Percentiles rank a stretch among this genome's conserved stretches.
phyloP scores from a whole-genome alignment of 1,139 yeast species.

The Debaryomycetaceae sp. region DNA sequence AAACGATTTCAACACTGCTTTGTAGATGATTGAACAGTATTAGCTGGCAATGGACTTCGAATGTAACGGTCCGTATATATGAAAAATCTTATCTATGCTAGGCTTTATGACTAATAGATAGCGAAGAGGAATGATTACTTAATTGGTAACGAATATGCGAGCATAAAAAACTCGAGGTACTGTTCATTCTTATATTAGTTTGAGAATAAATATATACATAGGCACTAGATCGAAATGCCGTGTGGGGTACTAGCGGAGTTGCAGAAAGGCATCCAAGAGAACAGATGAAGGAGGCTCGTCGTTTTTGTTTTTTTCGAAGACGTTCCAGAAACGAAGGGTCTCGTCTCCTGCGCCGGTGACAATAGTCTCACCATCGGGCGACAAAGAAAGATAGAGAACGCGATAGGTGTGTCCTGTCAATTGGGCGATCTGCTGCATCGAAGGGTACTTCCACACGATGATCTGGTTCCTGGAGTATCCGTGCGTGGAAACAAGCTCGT shows the following conservation, averaged over 20 bases:
- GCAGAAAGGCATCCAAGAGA: constrained; percentile 74
- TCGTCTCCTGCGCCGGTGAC: constrained; percentile 99
- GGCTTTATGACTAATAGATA: not conserved
- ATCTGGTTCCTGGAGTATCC: constrained; percentile 91
- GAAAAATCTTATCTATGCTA: too few relatives aligned
- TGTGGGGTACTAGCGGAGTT: constrained; percentile 48
- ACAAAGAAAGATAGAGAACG: constrained; percentile 81
- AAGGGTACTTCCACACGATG: constrained; percentile 91
- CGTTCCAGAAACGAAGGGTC: constrained; percentile 89
- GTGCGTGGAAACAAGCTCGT: constrained; percentile 91
- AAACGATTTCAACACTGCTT: too few relatives aligned
- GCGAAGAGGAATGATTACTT: not conserved
- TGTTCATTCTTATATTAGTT: not conserved
- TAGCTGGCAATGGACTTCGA: too few relatives aligned
- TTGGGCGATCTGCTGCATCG: constrained; percentile 90
- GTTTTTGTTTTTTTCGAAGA: constrained; percentile 70
- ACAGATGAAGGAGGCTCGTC: constrained; percentile 61
- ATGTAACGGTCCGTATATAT: too few relatives aligned
- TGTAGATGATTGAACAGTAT: too few relatives aligned
- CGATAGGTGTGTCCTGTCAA: constrained; percentile 93
- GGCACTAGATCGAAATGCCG: not conserved
- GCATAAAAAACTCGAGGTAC: not conserved
- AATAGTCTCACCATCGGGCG: constrained; percentile 98
- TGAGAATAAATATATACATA: not conserved
- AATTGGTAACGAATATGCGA: not conserved